A percentile compares a stretch with the other conserved stretches of the same genome.
phyloP scores from a whole-genome alignment of 129 eudicot genomes.

The Erigeron canadensis region DNA sequence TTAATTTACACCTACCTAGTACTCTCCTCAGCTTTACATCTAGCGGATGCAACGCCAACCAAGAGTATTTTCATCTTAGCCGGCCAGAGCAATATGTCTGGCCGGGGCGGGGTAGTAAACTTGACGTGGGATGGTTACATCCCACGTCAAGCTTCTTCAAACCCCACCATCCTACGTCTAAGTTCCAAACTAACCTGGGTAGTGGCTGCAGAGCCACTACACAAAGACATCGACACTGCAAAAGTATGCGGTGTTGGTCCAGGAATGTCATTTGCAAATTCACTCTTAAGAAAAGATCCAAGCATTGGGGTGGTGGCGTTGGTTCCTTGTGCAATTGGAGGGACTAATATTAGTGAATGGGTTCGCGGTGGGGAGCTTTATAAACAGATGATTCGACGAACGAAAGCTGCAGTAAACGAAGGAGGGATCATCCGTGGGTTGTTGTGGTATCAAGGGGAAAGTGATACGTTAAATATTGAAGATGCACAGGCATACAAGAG shows the following conservation, averaged over 20 bases:
- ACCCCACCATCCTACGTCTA: slow-evolving; percentile 47
- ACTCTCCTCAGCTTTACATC: not conserved
- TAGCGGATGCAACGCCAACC: not conserved
- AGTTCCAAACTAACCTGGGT: slow-evolving; percentile 51
- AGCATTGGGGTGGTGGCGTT: slow-evolving; percentile 54
- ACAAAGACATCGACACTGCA: slow-evolving; percentile 53
- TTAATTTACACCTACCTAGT: slow-evolving; percentile 34
- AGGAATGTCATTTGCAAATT: slow-evolving; percentile 70
- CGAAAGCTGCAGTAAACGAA: slow-evolving; percentile 36
- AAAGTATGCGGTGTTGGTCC: slow-evolving; percentile 76
- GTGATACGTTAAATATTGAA: slow-evolving; percentile 39
- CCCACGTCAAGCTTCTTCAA: slow-evolving; percentile 49
- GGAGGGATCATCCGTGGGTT: slow-evolving; percentile 57
- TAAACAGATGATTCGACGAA: slow-evolving; percentile 43
- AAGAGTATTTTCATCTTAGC: slow-evolving; percentile 61
- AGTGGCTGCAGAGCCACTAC: slow-evolving; percentile 73
- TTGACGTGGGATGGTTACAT: slow-evolving; percentile 62
- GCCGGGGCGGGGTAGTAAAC: slow-evolving; percentile 77
- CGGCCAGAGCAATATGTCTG: slow-evolving; percentile 97
- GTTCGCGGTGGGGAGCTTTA: slow-evolving; percentile 49
- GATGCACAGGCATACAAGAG: slow-evolving; percentile 47
- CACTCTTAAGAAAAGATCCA: slow-evolving; percentile 30
- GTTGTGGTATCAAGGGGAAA: slow-evolving; percentile 80
- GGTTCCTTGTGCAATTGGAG: slow-evolving; percentile 87
- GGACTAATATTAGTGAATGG: slow-evolving; percentile 63